Conservation (phyloP, 2,329 filamentous ascomycete species). For the Talaromyces verruculosus region DNA sequence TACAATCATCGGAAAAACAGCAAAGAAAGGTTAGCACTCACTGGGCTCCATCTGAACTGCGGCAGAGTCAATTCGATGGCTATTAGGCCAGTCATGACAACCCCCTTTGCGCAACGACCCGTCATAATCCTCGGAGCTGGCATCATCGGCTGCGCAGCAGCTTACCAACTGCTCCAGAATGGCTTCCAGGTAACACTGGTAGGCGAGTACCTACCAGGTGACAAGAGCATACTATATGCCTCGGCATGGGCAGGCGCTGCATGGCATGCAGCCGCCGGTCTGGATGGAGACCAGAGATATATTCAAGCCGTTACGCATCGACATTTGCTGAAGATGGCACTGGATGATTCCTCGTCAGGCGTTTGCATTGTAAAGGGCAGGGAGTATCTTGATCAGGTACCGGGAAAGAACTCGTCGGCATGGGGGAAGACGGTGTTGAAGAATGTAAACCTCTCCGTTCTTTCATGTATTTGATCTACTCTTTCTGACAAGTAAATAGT, state of each 20-base stretch:
- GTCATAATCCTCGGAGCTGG: constrained; percentile 41
- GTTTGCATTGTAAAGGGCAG: constrained; percentile 37
- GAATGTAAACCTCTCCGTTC: constrained; percentile 25
- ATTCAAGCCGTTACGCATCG: constrained; percentile 39
- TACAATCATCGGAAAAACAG: too few species aligned
- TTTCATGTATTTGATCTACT: too few species aligned
- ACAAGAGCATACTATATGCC: constrained; percentile 39
- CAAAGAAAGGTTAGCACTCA: neutral
- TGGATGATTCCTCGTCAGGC: constrained; percentile 35
- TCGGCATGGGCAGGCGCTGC: constrained; percentile 43
- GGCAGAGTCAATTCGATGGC: neutral
- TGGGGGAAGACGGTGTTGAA: constrained; percentile 40
- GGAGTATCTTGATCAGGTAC: constrained; percentile 38
- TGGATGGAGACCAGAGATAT: constrained; percentile 37
- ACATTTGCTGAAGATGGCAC: constrained; percentile 37
- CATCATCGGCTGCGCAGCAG: constrained; percentile 42
- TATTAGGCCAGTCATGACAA: constrained; percentile 23
- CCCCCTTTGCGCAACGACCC: constrained; percentile 38
- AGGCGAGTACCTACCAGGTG: constrained; percentile 40
- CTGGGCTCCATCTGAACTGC: neutral
- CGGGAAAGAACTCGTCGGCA: constrained; percentile 34
- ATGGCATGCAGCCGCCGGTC: constrained; percentile 41
- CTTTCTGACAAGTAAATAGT: constrained; percentile 26
- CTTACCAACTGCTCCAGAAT: constrained; percentile 36
- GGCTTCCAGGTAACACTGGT: constrained; percentile 39